phyloP scores from a whole-genome alignment of 768 basidiomycete species.

The Boletus vinaceobasis region DNA sequence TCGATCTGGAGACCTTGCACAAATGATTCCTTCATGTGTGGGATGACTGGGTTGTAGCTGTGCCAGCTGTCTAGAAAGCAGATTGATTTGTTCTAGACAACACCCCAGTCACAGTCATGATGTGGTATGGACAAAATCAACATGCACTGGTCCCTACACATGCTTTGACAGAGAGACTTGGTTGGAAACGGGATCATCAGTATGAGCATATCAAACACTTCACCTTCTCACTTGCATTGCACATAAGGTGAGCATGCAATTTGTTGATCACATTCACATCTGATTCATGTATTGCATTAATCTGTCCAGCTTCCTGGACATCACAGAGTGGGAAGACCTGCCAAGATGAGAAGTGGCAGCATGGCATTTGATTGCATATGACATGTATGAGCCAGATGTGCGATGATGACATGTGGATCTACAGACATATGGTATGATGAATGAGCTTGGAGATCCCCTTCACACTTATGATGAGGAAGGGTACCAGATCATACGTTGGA shows the following conservation, averaged over 20 bases:
- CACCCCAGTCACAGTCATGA: not conserved
- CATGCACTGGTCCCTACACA: no score
- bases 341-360: not conserved
- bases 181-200: not conserved
- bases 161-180: not conserved
- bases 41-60: not conserved
- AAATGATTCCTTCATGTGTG: not conserved
- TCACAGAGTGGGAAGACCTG: not conserved
- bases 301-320: not conserved
- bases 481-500: not conserved
- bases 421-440: rapidly evolving
- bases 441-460: rapidly evolving
- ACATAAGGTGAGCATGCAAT: no score
- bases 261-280: no score
- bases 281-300: no score
- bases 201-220: slow-evolving; percentile 1
- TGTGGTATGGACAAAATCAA: not conserved
- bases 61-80: not conserved
- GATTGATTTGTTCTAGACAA: not conserved
- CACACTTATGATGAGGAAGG: not conserved
- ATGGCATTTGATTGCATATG: not conserved
- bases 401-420: not conserved
- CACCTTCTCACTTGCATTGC: not conserved
- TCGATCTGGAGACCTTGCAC: no score
- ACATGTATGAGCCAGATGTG: not conserved